phyloP scores from a whole-genome alignment of 805 yeast genomes.

The Schizosaccharomyces pombe region DNA sequence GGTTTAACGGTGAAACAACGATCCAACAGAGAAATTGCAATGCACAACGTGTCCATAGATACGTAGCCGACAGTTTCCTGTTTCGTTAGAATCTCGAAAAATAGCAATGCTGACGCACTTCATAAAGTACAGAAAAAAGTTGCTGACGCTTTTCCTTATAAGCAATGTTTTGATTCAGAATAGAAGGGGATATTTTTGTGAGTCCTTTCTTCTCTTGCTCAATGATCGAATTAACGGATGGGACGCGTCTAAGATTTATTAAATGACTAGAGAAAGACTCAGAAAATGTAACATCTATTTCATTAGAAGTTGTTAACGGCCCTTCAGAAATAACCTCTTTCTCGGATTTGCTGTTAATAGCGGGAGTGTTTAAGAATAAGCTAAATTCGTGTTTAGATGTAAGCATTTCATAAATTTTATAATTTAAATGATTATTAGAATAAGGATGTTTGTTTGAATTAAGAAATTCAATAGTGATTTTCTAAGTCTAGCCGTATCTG shows the following conservation, averaged over 20 bases:
- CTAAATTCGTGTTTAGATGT: not conserved
- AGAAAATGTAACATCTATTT: not conserved
- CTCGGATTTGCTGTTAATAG: too few species aligned
- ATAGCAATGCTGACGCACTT: not conserved
- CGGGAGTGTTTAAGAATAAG: not conserved
- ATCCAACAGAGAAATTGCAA: not conserved
- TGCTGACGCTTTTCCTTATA: not conserved
- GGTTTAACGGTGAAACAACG: not conserved
- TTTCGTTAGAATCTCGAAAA: not conserved
- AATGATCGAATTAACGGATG: not conserved
- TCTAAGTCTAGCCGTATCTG: too few species aligned
- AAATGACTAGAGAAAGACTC: not conserved
- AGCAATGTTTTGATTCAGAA: not conserved
- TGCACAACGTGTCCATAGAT: constrained; percentile 1
- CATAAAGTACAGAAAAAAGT: not conserved
- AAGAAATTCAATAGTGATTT: too few species aligned
- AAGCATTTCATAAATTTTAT: too few species aligned
- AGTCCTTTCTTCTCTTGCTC: not conserved
- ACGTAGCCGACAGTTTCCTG: not conserved
- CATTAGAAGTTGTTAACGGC: too few species aligned
- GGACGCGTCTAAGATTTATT: not conserved
- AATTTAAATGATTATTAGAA: too few species aligned
- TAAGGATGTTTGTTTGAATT: too few species aligned
- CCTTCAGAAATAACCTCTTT: too few species aligned
- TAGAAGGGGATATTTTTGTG: not conserved